Conservation (phyloP, 2,329 filamentous ascomycete genomes). For the Tolypocladium tropicale region DNA sequence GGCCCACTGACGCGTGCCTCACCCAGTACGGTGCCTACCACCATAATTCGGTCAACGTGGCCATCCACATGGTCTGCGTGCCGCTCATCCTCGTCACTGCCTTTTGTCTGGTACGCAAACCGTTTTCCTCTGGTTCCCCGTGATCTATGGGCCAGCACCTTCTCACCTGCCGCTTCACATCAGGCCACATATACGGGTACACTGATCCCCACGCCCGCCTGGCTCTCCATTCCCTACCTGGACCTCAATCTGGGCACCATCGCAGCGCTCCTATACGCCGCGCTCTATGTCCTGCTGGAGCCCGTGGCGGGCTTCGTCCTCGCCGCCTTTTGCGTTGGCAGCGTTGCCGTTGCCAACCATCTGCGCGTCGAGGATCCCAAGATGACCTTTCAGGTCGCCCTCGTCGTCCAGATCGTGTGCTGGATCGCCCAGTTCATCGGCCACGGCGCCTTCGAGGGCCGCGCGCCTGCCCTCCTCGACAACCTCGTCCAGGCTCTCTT, state of each 20-base stretch:
- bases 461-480: conserved; percentile 81
- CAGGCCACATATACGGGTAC: conserved; percentile 53
- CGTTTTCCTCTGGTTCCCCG: conserved; percentile 1
- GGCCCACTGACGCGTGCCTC: background rate
- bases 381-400: conserved; percentile 44
- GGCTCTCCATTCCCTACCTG: conserved; percentile 57
- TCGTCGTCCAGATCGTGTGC: conserved; percentile 58
- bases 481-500: conserved; percentile 89
- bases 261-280: conserved; percentile 56
- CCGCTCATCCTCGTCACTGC: conserved; percentile 63
- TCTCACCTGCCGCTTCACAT: conserved; percentile 2
- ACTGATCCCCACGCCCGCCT: conserved; percentile 54
- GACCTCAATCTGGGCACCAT: conserved; percentile 58
- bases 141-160: background rate
- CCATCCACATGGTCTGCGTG: conserved; percentile 72
- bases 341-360: conserved; percentile 67
- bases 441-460: conserved; percentile 79
- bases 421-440: conserved; percentile 91
- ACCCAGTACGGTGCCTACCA: conserved; percentile 75
- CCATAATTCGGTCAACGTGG: conserved; percentile 65
- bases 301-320: conserved; percentile 79
- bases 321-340: conserved; percentile 64
- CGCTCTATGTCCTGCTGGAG: conserved; percentile 83
- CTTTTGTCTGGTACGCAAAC: conserved; percentile 55
- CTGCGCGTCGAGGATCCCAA: conserved; percentile 49